Base-by-base conservation (phyloP, 1,139 yeast genomes). In the Kodamaea sp. region DNA sequence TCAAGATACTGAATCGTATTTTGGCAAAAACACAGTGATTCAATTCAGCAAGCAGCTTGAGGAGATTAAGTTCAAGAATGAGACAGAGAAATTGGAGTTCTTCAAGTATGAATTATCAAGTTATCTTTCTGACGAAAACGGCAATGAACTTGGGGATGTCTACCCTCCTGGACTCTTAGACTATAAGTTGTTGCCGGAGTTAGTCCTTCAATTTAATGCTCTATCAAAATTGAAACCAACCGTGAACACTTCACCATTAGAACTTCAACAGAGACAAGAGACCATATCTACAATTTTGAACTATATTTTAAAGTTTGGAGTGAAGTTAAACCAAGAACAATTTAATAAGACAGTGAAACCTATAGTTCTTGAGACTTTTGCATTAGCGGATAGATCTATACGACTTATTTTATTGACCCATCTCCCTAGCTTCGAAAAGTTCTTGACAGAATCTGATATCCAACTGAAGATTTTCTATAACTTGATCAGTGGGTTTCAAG, bases 401-500 rank as follows among this genome's bases (percentile, higher is more conserved):
- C 68, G 97, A 42, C 71, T 88, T 48, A 72, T 82, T 14, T 64
- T 92, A 27, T 67, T 92, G 41, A 78, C 78, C 22, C 70, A 78
- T 34, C 61, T 92, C 39, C 80, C 89, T 0, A 61, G 66, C 13
- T 80, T 76, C 46, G 68, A 78, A 25, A 65, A 64, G 2, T 60
- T 62, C 28, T 59, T 88, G 18, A 68, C 78, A 4, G 80, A 79
- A 32, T 59, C 73, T 20, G 87, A 83, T 29, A 74, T 89, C 5
- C 84, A 85, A 43, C 81, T 74, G 50, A 80, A 76, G 47, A 71
- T 92, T 3, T 88, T 87, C 56, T 77, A 78, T 9, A 73, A 73
- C 31, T 69, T 87, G 47, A 65, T 83, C 9, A 78, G 83, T 14
- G 97, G 97, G 0, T 83, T 92, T 50, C 80, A 82, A 24, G 98